Conservation (phyloP, 352 stramenopile species). For the Aphanomyces astaci region DNA sequence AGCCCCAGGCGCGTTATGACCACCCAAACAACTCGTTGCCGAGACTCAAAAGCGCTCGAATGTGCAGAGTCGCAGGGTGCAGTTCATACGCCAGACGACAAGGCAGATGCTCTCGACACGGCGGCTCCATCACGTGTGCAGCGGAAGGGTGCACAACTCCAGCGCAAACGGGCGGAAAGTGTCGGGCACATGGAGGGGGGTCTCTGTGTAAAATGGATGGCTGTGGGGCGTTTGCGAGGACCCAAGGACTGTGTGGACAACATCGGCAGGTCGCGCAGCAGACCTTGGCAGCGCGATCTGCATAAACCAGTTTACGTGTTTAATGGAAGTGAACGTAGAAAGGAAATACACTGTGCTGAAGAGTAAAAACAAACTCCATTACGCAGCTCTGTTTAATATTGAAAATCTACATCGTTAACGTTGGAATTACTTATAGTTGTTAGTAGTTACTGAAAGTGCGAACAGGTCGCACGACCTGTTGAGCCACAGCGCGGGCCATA, state of each 20-base stretch:
- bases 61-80: neutral
- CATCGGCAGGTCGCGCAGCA: neutral
- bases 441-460: conserved; percentile 24
- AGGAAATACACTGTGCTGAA: neutral
- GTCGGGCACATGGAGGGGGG: neutral
- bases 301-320: neutral
- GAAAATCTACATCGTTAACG: too few relatives aligned
- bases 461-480: conserved; percentile 23
- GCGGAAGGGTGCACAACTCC: neutral
- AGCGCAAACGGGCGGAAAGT: neutral
- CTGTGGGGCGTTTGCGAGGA: neutral
- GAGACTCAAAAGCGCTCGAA: neutral
- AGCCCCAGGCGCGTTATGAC: neutral
- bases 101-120: neutral
- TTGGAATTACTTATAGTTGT: too few relatives aligned
- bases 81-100: neutral
- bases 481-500: conserved; percentile 25
- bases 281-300: neutral
- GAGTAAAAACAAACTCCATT: too few relatives aligned
- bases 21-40: neutral
- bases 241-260: neutral
- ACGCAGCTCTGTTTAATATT: too few relatives aligned
- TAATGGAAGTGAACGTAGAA: neutral
- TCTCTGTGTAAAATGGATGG: neutral
- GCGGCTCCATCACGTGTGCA: neutral